Evolutionary conservation across 257 asterid genomes (phyloP).

Genomic region (Solanum ossicruentum): DNA sequence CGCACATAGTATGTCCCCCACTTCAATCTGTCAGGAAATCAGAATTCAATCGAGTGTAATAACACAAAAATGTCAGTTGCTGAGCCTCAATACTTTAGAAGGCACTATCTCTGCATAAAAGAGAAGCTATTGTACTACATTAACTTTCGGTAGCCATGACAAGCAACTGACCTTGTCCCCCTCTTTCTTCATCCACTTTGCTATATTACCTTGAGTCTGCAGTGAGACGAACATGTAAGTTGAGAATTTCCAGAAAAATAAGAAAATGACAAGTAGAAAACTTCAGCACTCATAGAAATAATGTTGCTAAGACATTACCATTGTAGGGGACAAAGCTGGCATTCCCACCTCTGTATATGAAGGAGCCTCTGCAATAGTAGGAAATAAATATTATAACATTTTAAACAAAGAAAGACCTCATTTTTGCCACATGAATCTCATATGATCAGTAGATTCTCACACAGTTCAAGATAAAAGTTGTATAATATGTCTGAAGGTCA

Average conservation of each 20-base stretch:
- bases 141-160: neutral
- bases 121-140: neutral
- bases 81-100: neutral
- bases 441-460: neutral
- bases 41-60: slow-evolving; percentile 1
- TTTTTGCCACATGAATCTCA: neutral
- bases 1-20: slow-evolving; percentile 89
- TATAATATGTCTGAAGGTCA: neutral
- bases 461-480: neutral
- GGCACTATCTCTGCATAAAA: neutral
- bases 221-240: slow-evolving; percentile 16
- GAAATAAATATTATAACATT: neutral
- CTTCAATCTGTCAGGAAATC: slow-evolving; percentile 60
- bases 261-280: neutral
- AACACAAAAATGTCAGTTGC: neutral
- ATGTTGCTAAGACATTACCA: slow-evolving; percentile 43
- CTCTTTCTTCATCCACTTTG: slow-evolving; percentile 86
- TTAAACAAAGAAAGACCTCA: neutral
- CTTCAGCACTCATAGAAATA: neutral
- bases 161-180: slow-evolving; percentile 83
- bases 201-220: slow-evolving; percentile 94
- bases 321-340: slow-evolving; percentile 99
- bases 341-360: slow-evolving; percentile 59
- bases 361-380: slow-evolving; percentile 49
- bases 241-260: neutral